These are phyloP conservation scores for Cucumis variabilis DNA, from an alignment of 331 rosid species.

Conservation along the genomic window DNA sequence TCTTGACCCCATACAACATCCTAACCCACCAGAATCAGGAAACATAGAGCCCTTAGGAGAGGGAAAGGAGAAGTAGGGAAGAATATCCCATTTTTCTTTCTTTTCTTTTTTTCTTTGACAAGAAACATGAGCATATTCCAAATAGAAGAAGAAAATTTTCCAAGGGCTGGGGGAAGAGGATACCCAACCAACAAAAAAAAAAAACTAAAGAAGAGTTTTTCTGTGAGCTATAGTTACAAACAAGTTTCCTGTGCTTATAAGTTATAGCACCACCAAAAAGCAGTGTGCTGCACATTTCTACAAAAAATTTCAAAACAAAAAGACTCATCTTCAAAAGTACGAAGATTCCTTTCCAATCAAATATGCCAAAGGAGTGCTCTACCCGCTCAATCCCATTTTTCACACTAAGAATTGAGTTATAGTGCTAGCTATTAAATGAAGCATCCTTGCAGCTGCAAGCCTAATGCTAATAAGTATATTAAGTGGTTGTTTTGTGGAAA, in stretches of 20 bases:
- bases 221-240: not conserved
- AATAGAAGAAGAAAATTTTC: not conserved
- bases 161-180: not conserved
- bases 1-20: not conserved
- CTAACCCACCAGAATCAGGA: not conserved
- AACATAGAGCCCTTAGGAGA: conserved; percentile 5
- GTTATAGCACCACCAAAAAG: not conserved
- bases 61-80: not conserved
- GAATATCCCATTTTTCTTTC: not conserved
- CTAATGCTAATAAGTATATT: not conserved
- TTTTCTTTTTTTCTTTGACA: too few species aligned
- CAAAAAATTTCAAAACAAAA: not conserved
- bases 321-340: not conserved
- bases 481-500: not conserved
- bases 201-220: not conserved
- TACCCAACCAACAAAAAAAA: not conserved
- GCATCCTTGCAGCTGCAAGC: conserved; percentile 15
- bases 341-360: not conserved
- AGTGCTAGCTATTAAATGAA: not conserved
- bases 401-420: not conserved
- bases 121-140: not conserved
- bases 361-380: not conserved
- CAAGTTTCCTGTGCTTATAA: not conserved
- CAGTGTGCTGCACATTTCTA: not conserved
- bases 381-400: not conserved